A percentile compares a stretch with the other conserved stretches of the same genome.
Evolutionary conservation across 1,284 basidiomycete genomes (phyloP).

Genomic region (Omphalotus olearius): DNA sequence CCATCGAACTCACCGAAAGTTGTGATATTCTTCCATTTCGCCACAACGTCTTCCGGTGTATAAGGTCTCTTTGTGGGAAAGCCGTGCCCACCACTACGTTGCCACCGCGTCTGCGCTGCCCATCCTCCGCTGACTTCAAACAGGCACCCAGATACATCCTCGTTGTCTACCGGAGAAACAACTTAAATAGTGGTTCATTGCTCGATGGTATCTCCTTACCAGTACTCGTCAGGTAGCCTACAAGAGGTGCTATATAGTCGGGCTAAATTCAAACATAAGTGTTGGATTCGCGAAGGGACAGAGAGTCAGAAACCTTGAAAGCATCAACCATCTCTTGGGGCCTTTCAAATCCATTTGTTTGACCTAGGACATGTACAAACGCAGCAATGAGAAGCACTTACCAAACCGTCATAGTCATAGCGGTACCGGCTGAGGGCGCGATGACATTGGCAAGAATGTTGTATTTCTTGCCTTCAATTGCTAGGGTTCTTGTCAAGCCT

Average conservation of each 20-base stretch:
- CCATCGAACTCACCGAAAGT: constrained; percentile 61
- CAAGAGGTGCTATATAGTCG: constrained; percentile 88
- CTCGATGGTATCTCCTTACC: constrained; percentile 28
- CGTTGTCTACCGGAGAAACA: constrained; percentile 48
- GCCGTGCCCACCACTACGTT: constrained; percentile 83
- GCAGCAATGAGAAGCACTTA: constrained; percentile 19
- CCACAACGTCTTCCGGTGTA: constrained; percentile 74
- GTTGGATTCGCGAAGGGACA: background rate
- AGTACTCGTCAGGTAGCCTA: constrained; percentile 87
- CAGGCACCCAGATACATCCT: constrained; percentile 70
- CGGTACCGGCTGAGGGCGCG: constrained; percentile 87
- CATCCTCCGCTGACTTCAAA: constrained; percentile 94
- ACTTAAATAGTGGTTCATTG: background rate
- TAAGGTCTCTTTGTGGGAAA: constrained; percentile 78
- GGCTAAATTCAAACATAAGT: constrained; percentile 43
- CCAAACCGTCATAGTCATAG: constrained; percentile 89
- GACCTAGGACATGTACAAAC: background rate
- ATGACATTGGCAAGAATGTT: constrained; percentile 87
- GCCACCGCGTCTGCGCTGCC: constrained; percentile 92
- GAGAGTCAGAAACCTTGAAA: constrained; percentile 61
- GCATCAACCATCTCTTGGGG: constrained; percentile 92
- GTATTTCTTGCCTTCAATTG: constrained; percentile 91
- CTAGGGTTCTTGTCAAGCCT: constrained; percentile 86
- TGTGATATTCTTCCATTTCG: constrained; percentile 81
- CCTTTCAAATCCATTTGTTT: constrained; percentile 36